Evolutionary conservation across 768 basidiomycete species (phyloP).

Genomic region (Mycena galopus): DNA sequence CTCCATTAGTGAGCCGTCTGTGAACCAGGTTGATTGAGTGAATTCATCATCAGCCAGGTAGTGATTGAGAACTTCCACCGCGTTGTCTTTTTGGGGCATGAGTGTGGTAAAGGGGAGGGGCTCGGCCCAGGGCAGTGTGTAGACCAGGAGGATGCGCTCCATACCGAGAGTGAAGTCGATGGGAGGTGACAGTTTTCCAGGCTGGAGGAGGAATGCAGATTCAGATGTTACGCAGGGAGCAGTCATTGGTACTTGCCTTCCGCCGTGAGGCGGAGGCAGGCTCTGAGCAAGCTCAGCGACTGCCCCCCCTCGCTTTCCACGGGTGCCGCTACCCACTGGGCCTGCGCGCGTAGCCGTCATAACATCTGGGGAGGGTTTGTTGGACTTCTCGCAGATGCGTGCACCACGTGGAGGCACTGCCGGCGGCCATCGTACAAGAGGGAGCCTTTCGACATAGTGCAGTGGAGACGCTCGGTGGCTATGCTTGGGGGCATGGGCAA

Average conservation of each 20-base stretch:
- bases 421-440: no score
- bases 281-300: not conserved
- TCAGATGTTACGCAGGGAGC: not conserved
- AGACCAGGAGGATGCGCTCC: not conserved
- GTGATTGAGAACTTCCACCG: no score
- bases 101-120: not conserved
- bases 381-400: not conserved
- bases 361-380: not conserved
- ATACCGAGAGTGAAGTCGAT: not conserved
- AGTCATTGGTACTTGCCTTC: not conserved
- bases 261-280: not conserved
- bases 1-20: not conserved
- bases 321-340: not conserved
- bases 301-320: not conserved
- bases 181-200: not conserved
- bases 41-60: no score
- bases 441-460: no score
- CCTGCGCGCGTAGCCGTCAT: not conserved
- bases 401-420: not conserved
- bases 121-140: not conserved
- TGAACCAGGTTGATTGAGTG: not conserved
- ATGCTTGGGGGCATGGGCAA: no score
- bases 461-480: no score
- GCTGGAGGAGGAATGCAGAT: not conserved
- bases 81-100: not conserved